Evolutionary conservation across 192 early-diverging fungal genomes (phyloP).

Genomic region (Backusella sp.): DNA sequence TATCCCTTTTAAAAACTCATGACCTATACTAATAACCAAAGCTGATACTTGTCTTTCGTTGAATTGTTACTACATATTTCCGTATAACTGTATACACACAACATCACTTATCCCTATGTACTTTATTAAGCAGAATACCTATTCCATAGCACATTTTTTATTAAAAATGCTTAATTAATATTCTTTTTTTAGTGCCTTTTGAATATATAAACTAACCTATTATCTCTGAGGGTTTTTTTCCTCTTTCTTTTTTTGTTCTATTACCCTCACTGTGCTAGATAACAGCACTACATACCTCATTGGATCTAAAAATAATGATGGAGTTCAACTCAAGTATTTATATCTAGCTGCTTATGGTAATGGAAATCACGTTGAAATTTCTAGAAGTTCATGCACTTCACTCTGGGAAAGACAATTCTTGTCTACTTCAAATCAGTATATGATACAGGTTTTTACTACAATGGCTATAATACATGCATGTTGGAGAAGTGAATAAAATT

Average conservation of each 20-base stretch:
- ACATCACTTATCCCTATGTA: not conserved
- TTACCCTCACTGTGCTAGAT: not conserved
- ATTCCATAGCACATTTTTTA: not conserved
- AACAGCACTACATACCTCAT: not conserved
- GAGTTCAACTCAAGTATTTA: not conserved
- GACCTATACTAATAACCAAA: too few species aligned
- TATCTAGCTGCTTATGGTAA: not conserved
- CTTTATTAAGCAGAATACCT: not conserved
- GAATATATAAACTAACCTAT: slow-evolving; percentile 5
- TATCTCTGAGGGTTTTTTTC: not conserved
- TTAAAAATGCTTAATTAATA: slow-evolving; percentile 3
- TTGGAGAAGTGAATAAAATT: not conserved
- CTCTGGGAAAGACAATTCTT: not conserved
- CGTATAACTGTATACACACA: not conserved
- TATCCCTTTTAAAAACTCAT: too few species aligned
- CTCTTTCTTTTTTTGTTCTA: not conserved
- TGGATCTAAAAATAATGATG: not conserved
- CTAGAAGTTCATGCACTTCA: not conserved
- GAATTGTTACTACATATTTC: not conserved
- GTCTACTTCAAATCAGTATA: not conserved
- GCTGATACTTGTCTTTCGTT: not conserved
- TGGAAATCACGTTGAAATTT: too few species aligned
- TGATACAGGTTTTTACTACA: not conserved
- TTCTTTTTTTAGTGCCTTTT: not conserved
- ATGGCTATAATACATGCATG: too few species aligned